phyloP scores from a whole-genome alignment of 495 filamentous ascomycete species.

The Aspergillus nanangensis region DNA sequence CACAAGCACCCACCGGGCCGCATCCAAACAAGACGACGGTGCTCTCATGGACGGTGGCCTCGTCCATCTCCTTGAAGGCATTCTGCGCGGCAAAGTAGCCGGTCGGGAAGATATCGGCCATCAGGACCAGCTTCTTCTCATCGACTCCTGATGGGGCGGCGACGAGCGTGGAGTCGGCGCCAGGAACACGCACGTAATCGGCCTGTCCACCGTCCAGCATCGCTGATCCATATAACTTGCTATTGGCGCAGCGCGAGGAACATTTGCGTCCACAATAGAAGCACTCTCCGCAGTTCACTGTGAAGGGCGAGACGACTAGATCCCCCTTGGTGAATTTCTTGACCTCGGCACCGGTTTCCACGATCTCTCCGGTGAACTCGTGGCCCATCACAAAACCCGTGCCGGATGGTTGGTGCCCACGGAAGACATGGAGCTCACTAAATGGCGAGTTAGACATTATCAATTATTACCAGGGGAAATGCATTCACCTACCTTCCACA shows the following conservation, averaged over 20 bases:
- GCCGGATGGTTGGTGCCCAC: conserved; percentile 60
- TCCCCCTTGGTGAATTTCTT: conserved; percentile 63
- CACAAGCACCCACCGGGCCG: conserved; percentile 81
- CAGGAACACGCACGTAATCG: conserved; percentile 77
- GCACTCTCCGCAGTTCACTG: conserved; percentile 61
- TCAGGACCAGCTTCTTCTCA: conserved; percentile 69
- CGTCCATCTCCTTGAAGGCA: conserved; percentile 57
- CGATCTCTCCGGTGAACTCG: conserved; percentile 71
- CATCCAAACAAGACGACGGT: conserved; percentile 79
- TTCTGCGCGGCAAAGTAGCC: conserved; percentile 80
- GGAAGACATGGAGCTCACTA: conserved; percentile 74
- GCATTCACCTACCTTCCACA: conserved; percentile 68
- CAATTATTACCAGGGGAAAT: background rate
- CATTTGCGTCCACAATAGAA: conserved; percentile 67
- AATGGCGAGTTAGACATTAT: background rate
- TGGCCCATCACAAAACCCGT: conserved; percentile 56
- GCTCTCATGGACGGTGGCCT: conserved; percentile 51
- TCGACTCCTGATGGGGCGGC: conserved; percentile 63
- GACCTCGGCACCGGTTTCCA: conserved; percentile 55
- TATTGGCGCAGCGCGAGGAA: conserved; percentile 55
- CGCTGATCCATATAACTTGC: conserved; percentile 64
- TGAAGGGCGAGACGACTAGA: conserved; percentile 71
- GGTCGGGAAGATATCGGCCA: conserved; percentile 58
- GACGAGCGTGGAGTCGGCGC: conserved; percentile 73
- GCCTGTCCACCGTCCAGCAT: conserved; percentile 79